Conservation (phyloP, 768 basidiomycete genomes). For the Pleurotus tuber-regium region DNA sequence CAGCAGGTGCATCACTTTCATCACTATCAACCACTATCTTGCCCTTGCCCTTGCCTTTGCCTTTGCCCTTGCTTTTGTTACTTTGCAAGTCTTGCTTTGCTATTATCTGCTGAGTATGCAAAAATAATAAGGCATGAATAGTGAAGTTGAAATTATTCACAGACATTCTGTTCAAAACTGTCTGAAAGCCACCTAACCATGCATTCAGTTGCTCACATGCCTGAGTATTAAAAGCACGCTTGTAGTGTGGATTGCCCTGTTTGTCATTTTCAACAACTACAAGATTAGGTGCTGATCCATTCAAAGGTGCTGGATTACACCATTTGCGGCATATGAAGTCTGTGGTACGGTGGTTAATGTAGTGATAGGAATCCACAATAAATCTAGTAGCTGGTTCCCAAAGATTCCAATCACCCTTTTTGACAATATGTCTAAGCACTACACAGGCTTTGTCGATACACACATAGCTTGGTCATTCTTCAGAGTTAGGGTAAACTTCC, state of each 20-base stretch:
- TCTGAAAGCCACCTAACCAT: conserved; percentile 30
- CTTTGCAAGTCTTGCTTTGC: not conserved
- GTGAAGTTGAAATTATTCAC: conserved; percentile 19
- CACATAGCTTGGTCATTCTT: conserved; percentile 19
- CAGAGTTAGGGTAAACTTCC: conserved; percentile 18
- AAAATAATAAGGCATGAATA: conserved; percentile 1
- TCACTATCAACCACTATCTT: conserved; percentile 1
- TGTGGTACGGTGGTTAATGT: conserved; percentile 21
- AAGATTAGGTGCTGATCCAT: conserved; percentile 29
- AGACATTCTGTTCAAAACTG: conserved; percentile 25
- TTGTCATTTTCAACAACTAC: conserved; percentile 20
- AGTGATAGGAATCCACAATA: conserved; percentile 24
- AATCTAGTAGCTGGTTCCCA: conserved; percentile 18
- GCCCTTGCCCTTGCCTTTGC: too few species aligned
- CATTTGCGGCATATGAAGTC: conserved; percentile 26
- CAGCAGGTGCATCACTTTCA: conserved; percentile 2
- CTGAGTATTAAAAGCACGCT: conserved; percentile 26
- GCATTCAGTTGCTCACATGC: conserved; percentile 31
- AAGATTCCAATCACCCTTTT: conserved; percentile 8
- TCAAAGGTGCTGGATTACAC: conserved; percentile 28
- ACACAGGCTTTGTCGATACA: conserved; percentile 26
- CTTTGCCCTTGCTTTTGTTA: not conserved
- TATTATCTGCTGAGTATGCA: conserved; percentile 3
- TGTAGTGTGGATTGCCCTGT: conserved; percentile 18
- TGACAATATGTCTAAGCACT: conserved; percentile 11